Base-by-base conservation (phyloP, 495 filamentous ascomycete species). In the Friedmanniomyces endolithicus region DNA sequence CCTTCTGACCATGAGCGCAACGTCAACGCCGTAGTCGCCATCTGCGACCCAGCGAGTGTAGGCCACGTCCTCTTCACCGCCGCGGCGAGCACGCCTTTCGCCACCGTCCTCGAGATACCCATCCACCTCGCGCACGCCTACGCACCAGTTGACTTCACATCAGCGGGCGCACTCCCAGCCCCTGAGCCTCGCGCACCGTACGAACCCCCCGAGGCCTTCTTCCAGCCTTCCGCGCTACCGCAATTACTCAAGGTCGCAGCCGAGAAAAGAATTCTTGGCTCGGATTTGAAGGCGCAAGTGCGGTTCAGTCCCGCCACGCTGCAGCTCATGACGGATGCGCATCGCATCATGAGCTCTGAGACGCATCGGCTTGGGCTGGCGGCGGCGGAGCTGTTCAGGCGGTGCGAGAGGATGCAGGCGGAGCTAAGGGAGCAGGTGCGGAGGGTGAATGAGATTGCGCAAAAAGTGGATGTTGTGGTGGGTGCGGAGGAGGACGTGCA, bases 311-410 rank as follows among this genome's bases (percentile, higher is more conserved):
- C 84, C 8, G 78, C 82, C 9, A 90, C 85, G 0, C 73, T 94
- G 19, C 79, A 84, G 40, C 68, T 90, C 12, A 78, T 95, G 59
- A 82, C 82, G 0, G 78, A 86, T 27, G 85, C 83, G 0, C 89
- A 95, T 66, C 78, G 83, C 44, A 73, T 87, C 2, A 70, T 94
- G 20, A 82, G 81, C 49, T 70, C 75, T 19, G 85, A 95, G 67
- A 92, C 88, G 0, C 74, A 83, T 58, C 71, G 72, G 6, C 74
- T 95, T 24, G 83, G 85, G 35, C 64, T 75, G 48, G 87, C 86
- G 11, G 88, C 86, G 1, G 79, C 88, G 0, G 87, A 94, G 62
- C 72, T 95, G 9, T 94, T 94, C 72, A 75, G 82, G 16, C 77
- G 84, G 22, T 90, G 85, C 61, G 79, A 88, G 62, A 72, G 82